Evolutionary conservation across 1,284 basidiomycete genomes (phyloP).

Genomic region (Ustilago shanxiensis): DNA sequence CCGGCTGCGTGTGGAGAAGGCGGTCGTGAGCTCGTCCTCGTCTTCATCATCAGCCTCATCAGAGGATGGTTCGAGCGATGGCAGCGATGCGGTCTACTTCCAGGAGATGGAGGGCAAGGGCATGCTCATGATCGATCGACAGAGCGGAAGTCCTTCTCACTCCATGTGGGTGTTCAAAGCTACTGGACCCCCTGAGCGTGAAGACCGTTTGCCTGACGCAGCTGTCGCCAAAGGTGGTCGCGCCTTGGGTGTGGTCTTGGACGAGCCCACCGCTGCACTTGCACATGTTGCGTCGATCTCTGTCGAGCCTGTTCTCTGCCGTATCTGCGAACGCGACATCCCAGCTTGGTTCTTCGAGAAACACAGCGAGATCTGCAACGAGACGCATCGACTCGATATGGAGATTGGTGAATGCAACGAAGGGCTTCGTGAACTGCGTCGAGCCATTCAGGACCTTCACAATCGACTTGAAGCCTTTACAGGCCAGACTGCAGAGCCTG

Average conservation of each 20-base stretch:
- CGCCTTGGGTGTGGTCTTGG: conserved; percentile 30
- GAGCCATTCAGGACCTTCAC: conserved; percentile 73
- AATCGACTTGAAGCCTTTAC: conserved; percentile 51
- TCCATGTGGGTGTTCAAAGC: conserved; percentile 99
- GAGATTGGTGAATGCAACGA: conserved; percentile 96
- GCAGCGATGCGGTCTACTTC: conserved; percentile 74
- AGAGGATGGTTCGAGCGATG: conserved; percentile 65
- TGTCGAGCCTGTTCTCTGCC: conserved; percentile 88
- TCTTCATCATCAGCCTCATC: conserved; percentile 72
- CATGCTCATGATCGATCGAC: conserved; percentile 95
- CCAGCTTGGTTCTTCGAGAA: conserved; percentile 99
- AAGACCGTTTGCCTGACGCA: conserved; percentile 50
- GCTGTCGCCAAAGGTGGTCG: conserved; percentile 42
- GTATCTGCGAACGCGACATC: conserved; percentile 96
- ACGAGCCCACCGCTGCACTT: conserved; percentile 39
- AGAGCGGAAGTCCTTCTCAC: conserved; percentile 87
- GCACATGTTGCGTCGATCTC: conserved; percentile 61
- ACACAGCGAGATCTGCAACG: conserved; percentile 98
- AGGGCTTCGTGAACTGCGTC: conserved; percentile 85
- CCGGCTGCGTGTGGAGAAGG: conserved; percentile 77
- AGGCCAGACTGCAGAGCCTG: conserved; percentile 22
- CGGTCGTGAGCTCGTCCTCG: conserved; percentile 73
- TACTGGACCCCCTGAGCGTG: conserved; percentile 71
- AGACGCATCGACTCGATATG: conserved; percentile 94
- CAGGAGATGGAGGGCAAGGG: conserved; percentile 97